phyloP scores from a whole-genome alignment of 164 flowering plant species.

The Kingdonia uniflora region DNA sequence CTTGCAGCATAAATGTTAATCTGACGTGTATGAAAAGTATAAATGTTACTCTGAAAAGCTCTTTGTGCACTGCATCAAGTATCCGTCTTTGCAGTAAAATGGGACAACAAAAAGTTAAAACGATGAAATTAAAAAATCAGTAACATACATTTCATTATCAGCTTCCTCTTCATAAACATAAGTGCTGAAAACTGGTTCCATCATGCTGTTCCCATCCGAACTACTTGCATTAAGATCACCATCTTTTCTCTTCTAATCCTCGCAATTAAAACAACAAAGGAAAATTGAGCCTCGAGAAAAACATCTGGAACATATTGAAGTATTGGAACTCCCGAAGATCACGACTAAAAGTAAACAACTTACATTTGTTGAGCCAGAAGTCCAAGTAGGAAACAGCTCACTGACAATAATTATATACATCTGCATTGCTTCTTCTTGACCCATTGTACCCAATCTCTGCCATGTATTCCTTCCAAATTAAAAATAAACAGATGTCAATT shows the following conservation, averaged over 20 bases:
- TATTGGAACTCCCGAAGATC: background rate
- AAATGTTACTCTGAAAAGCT: background rate
- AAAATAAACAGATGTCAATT: too few species aligned
- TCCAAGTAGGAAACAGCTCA: constrained; percentile 87
- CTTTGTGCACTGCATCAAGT: background rate
- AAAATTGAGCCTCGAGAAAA: background rate
- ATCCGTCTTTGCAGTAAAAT: background rate
- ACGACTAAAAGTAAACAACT: constrained; percentile 16
- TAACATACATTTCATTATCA: constrained; percentile 65
- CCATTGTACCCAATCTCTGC: constrained; percentile 96
- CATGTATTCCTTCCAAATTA: constrained; percentile 81
- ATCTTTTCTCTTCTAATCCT: constrained; percentile 36
- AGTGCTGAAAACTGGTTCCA: constrained; percentile 97
- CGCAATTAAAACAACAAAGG: constrained; percentile 4
- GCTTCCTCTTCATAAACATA: constrained; percentile 82
- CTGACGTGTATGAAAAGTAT: background rate
- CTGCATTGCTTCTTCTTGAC: constrained; percentile 97
- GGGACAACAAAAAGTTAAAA: background rate
- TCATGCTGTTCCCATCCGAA: constrained; percentile 43
- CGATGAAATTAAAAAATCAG: background rate
- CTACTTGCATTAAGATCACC: constrained; percentile 23
- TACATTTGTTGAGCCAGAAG: constrained; percentile 46
- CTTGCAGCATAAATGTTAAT: too few species aligned
- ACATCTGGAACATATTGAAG: background rate
- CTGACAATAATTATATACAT: constrained; percentile 70